Percentiles rank a stretch among this genome's conserved stretches.
phyloP scores from a whole-genome alignment of 257 asterid species.

The Plantago elongata region DNA sequence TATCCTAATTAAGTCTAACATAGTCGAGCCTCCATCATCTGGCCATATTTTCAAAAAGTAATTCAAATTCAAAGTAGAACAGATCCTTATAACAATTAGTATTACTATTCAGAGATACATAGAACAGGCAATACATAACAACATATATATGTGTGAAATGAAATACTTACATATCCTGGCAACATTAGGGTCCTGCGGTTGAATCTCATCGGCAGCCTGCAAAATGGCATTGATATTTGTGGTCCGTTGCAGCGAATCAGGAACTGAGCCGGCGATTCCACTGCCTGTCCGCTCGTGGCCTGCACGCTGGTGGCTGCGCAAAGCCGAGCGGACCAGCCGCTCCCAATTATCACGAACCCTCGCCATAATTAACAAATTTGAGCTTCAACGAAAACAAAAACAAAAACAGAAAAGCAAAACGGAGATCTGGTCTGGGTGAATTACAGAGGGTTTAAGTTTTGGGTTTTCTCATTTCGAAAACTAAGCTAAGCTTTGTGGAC shows the following conservation, averaged over 20 bases:
- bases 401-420: too few relatives aligned
- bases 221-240: slow-evolving; percentile 76
- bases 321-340: slow-evolving; percentile 70
- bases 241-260: slow-evolving; percentile 82
- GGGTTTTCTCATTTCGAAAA: slow-evolving; percentile 18
- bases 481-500: slow-evolving; percentile 14
- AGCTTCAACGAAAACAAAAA: slow-evolving; percentile 9
- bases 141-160: neutral
- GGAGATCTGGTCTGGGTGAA: slow-evolving; percentile 24
- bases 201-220: slow-evolving; percentile 95
- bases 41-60: too few relatives aligned
- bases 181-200: slow-evolving; percentile 77
- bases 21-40: too few relatives aligned
- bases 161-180: slow-evolving; percentile 75
- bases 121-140: too few relatives aligned
- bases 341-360: slow-evolving; percentile 79
- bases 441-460: slow-evolving; percentile 8
- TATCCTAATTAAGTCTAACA: too few relatives aligned
- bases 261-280: slow-evolving; percentile 92
- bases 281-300: slow-evolving; percentile 70
- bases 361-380: slow-evolving; percentile 34
- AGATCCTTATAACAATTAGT: too few relatives aligned
- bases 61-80: too few relatives aligned
- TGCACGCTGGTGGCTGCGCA: slow-evolving; percentile 53
- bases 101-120: too few relatives aligned